phyloP scores from a whole-genome alignment of 768 basidiomycete species.

The Infundibulicybe gibba region DNA sequence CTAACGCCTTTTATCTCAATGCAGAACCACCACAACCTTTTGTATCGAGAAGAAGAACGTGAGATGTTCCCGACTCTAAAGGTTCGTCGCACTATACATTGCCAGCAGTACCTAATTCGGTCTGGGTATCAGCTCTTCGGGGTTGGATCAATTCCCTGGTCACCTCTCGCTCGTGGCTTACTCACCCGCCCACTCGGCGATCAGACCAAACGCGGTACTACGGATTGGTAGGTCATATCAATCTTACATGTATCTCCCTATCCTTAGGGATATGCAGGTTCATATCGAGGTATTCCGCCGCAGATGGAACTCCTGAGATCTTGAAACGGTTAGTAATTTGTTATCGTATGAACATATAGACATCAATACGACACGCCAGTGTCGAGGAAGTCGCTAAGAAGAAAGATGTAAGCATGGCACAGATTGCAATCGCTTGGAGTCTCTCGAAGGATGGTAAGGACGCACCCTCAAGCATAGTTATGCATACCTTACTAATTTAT shows the following conservation, averaged over 20 bases:
- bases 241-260: background rate
- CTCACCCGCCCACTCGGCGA: constrained; percentile 24
- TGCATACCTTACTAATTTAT: too few species aligned
- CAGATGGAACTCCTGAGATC: constrained; percentile 15
- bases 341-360: background rate
- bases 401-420: constrained; percentile 41
- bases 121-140: constrained; percentile 20
- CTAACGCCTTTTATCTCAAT: constrained; percentile 55
- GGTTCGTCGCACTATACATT: background rate
- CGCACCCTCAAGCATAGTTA: background rate
- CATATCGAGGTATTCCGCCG: constrained; percentile 1
- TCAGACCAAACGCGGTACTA: constrained; percentile 20
- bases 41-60: constrained; percentile 67
- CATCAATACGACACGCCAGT: constrained; percentile 14
- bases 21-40: constrained; percentile 63
- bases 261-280: too few species aligned
- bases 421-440: constrained; percentile 41
- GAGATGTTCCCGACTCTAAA: constrained; percentile 28
- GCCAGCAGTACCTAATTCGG: background rate
- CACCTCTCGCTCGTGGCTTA: constrained; percentile 30
- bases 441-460: constrained; percentile 28
- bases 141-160: constrained; percentile 36
- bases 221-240: constrained; percentile 11
- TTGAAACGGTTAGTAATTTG: constrained; percentile 21
- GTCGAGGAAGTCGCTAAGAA: constrained; percentile 45